These are phyloP conservation scores for Irpex sp. DNA, from an alignment of 1,284 basidiomycete species.

Conservation along the genomic window DNA sequence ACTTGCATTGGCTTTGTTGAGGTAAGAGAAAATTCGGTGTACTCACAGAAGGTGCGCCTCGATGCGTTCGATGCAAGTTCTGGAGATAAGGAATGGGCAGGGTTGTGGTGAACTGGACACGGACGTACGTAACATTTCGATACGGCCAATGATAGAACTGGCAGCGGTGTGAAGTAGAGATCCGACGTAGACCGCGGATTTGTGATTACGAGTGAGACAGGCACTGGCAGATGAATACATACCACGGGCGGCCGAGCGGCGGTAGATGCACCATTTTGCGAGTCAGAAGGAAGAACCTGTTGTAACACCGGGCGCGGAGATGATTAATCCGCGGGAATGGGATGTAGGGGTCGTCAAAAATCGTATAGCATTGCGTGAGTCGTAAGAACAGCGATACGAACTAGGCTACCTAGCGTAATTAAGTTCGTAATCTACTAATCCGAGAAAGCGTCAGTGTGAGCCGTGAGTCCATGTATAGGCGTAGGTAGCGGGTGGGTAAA, in stretches of 20 bases:
- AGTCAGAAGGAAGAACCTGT: not conserved
- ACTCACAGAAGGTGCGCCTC: not conserved
- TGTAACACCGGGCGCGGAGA: not conserved
- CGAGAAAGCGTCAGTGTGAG: conserved; percentile 6
- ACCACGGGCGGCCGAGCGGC: not conserved
- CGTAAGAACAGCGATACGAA: conserved; percentile 14
- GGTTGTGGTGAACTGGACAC: not conserved
- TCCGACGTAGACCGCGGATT: not conserved
- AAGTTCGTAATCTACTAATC: conserved; percentile 14
- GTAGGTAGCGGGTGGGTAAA: not conserved
- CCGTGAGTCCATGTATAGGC: conserved; percentile 3
- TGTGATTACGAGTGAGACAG: not conserved
- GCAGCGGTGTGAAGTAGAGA: not conserved
- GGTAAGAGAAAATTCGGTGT: not conserved
- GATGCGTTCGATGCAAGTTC: not conserved
- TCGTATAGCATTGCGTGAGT: conserved; percentile 15
- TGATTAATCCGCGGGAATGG: not conserved
- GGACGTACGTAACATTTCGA: not conserved
- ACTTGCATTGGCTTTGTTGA: not conserved
- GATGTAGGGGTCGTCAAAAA: conserved; percentile 10
- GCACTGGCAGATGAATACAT: not conserved
- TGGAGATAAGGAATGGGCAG: not conserved
- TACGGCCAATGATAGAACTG: not conserved
- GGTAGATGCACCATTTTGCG: not conserved
- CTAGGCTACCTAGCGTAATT: conserved; percentile 14